A percentile compares a stretch with the other conserved stretches of the same genome.
These are phyloP conservation scores for Arachis hypogaea DNA, from an alignment of 306 rosid genomes.

Conservation along the genomic window DNA sequence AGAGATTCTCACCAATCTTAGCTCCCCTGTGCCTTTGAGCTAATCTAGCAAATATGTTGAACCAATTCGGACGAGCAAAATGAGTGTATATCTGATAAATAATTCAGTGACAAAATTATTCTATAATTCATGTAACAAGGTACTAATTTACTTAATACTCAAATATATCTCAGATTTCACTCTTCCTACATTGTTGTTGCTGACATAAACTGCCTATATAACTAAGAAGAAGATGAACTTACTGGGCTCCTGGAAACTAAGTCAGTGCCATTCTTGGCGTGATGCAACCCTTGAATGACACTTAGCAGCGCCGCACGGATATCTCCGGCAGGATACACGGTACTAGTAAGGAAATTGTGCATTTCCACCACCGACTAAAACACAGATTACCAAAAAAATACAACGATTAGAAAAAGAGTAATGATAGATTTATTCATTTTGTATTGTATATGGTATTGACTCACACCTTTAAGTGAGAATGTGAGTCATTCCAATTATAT, in stretches of 20 bases:
- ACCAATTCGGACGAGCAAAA: conserved; percentile 83
- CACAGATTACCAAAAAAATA: conserved; percentile 34
- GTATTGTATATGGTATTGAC: no score
- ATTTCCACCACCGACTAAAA: conserved; percentile 65
- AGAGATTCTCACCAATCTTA: conserved; percentile 65
- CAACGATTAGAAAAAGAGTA: conserved; percentile 32
- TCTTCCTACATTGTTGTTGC: not conserved
- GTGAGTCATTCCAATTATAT: no score
- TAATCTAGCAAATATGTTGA: conserved; percentile 71
- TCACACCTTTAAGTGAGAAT: no score
- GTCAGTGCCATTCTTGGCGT: conserved; percentile 72
- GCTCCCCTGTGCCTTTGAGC: conserved; percentile 69
- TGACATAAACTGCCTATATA: conserved; percentile 10
- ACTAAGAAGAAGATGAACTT: conserved; percentile 45
- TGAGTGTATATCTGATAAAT: conserved; percentile 72
- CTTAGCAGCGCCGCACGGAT: conserved; percentile 71
- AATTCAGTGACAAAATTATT: conserved; percentile 20
- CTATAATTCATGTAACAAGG: not conserved
- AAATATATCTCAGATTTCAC: no score
- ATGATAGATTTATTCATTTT: no score
- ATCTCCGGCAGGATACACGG: conserved; percentile 70
- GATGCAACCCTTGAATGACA: conserved; percentile 70
- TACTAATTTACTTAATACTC: no score
- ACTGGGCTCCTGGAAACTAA: conserved; percentile 73
- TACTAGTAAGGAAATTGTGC: conserved; percentile 80